These are phyloP conservation scores for Ampelomyces quisqualis DNA, from an alignment of 2,329 filamentous ascomycete species.

Conservation along the genomic window DNA sequence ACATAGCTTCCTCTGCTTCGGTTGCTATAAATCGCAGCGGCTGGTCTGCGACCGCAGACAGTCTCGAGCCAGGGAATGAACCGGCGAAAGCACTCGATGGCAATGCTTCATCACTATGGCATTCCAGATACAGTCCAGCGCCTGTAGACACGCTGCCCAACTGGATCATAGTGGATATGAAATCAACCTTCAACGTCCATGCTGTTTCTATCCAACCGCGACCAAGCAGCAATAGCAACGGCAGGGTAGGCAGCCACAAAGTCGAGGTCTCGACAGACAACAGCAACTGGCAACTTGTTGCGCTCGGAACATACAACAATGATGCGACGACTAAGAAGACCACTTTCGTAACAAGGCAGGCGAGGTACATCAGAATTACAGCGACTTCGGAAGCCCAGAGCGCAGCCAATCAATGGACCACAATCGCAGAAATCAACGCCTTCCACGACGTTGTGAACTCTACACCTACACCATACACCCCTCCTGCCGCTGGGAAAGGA, in stretches of 20 bases:
- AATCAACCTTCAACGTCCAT: conserved; percentile 29
- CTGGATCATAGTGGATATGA: conserved; percentile 39
- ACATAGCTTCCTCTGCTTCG: conserved; percentile 15
- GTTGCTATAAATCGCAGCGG: conserved; percentile 21
- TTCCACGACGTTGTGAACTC: conserved; percentile 19
- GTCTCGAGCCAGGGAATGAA: conserved; percentile 22
- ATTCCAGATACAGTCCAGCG: conserved; percentile 29
- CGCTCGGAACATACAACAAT: conserved; percentile 30
- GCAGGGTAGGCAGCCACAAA: conserved; percentile 41
- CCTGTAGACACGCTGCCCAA: conserved; percentile 30
- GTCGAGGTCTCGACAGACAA: conserved; percentile 37
- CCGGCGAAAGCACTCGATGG: conserved; percentile 36
- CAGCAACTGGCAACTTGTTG: conserved; percentile 26
- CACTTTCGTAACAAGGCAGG: conserved; percentile 21
- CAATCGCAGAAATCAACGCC: conserved; percentile 30
- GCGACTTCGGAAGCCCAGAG: conserved; percentile 27
- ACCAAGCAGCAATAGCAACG: conserved; percentile 37
- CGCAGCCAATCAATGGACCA: conserved; percentile 18
- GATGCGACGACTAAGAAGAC: conserved; percentile 26
- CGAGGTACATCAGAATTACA: conserved; percentile 28
- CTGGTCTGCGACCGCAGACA: conserved; percentile 33
- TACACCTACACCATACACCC: conserved; percentile 15
- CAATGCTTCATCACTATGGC: conserved; percentile 36
- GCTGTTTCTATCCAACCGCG: conserved; percentile 37
- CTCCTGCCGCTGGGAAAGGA: conserved; percentile 23